These are phyloP conservation scores for Colletotrichum chrysophilum DNA, from an alignment of 2,329 filamentous ascomycete species.

Conservation along the genomic window DNA sequence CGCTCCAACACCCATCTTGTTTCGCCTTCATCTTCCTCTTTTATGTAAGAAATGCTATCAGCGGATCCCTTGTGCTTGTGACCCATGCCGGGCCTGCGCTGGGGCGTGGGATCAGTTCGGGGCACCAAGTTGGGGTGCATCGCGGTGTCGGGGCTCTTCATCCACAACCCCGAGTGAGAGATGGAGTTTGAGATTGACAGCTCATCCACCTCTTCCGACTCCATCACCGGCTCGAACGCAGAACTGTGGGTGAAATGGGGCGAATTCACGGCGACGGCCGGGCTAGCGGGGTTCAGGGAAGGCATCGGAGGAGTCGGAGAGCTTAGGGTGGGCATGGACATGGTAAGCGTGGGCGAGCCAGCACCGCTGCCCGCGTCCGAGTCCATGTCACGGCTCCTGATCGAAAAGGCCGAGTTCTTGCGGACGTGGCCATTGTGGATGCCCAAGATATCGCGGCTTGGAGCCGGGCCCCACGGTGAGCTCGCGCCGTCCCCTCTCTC, in stretches of 20 bases:
- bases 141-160: slow-evolving; percentile 23
- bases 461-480: slow-evolving; percentile 42
- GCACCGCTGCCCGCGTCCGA: slow-evolving; percentile 50
- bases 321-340: slow-evolving; percentile 37
- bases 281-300: slow-evolving; percentile 12
- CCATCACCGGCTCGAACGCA: slow-evolving; percentile 43
- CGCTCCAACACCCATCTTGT: slow-evolving; percentile 74
- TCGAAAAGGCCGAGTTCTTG: slow-evolving; percentile 56
- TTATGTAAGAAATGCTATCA: slow-evolving; percentile 73
- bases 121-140: slow-evolving; percentile 22
- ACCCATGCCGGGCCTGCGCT: slow-evolving; percentile 38
- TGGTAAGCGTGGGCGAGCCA: slow-evolving; percentile 57
- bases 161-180: slow-evolving; percentile 29
- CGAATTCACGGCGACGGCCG: slow-evolving; percentile 22
- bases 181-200: slow-evolving; percentile 25
- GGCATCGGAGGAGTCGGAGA: slow-evolving; percentile 27
- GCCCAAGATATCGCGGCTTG: slow-evolving; percentile 15
- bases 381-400: slow-evolving; percentile 54
- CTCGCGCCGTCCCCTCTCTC: slow-evolving; percentile 53
- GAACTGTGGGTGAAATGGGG: slow-evolving; percentile 28
- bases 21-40: slow-evolving; percentile 63
- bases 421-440: slow-evolving; percentile 39
- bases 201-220: slow-evolving; percentile 38
- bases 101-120: slow-evolving; percentile 9
- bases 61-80: slow-evolving; percentile 62